Evolutionary conservation across 306 rosid species (phyloP), one percentile per base, ranked within the genome.

Genomic region (Citrullus colocynthis): DNA sequence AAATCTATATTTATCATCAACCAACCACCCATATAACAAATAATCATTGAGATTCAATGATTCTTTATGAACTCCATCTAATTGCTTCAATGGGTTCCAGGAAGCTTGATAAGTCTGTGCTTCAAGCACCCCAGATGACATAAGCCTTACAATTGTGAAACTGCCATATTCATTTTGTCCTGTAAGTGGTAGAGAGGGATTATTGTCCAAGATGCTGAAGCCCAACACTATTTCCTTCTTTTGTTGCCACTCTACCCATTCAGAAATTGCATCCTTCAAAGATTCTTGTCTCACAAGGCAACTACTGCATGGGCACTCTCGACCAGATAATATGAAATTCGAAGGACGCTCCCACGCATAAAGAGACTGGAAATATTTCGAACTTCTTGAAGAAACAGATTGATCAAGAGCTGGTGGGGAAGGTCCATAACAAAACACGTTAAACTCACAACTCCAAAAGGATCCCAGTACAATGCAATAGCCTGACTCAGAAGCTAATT

Each of bases 191-290:
- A 84, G 72, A 56, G 91, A 86, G 24, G 87, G 66, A 75, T 79
- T 88, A 39, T 76, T 79, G 76, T 76, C 83, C 64, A 90, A 36
- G 79, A 90, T 83, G 70, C 89, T 88, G 20, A 91, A 87, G 30
- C 95, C 97, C 86, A 90, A 54, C 65, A 88, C 88, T 42, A 87
- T 82, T 77, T 91, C 95, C 80, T 86, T 92, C 88, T 87, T 88
- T 49, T 87, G 90, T 78, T 90, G 93, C 96, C 89, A 87, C 81
- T 85, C 87, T 80, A 88, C 64, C 96, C 97, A 92, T 74, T 87
- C 87, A 28, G 93, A 88, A 85, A 92, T 88, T 57, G 85, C 85
- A 77, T 80, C 89, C 82, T 86, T 92, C 12, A 79, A 78, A 83
- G 82, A 78, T 76, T 87, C 91, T 78, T 86, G 89, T 82, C 83